phyloP scores from a whole-genome alignment of 495 filamentous ascomycete genomes.

The Podospora pseudocomata region DNA sequence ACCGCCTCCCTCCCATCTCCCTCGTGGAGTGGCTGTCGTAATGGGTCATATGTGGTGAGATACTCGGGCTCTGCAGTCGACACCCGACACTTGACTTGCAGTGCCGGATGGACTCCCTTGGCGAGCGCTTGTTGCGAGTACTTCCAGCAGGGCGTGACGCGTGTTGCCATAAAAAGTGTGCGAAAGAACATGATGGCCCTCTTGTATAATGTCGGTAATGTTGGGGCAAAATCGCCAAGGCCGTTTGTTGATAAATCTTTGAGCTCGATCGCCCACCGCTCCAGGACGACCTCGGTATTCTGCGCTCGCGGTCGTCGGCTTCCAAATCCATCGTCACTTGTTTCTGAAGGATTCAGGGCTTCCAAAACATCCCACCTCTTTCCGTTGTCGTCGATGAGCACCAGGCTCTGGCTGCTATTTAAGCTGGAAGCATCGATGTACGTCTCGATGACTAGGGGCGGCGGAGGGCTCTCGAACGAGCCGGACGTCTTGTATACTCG shows the following conservation, averaged over 20 bases:
- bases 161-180: constrained; percentile 80
- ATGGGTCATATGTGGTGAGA: constrained; percentile 53
- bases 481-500: constrained; percentile 74
- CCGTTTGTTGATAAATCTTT: constrained; percentile 47
- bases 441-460: constrained; percentile 84
- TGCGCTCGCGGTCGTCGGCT: constrained; percentile 34
- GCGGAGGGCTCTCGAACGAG: constrained; percentile 70
- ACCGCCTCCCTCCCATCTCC: constrained; percentile 54
- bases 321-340: constrained; percentile 49
- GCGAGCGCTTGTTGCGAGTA: constrained; percentile 66
- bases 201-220: constrained; percentile 89
- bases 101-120: constrained; percentile 59
- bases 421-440: constrained; percentile 79
- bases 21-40: constrained; percentile 70
- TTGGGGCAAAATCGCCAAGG: constrained; percentile 60
- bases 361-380: constrained; percentile 91
- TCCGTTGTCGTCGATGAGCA: constrained; percentile 80
- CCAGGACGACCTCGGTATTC: constrained; percentile 70
- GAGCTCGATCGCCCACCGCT: constrained; percentile 85
- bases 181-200: constrained; percentile 91
- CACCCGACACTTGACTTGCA: constrained; percentile 79
- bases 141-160: constrained; percentile 84
- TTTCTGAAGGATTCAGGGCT: constrained; percentile 63
- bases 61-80: constrained; percentile 52
- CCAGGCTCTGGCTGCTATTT: constrained; percentile 79